Evolutionary conservation across 768 basidiomycete genomes (phyloP), one percentile per base, ranked within the genome.

Genomic region (Lactarius akahatsu): DNA sequence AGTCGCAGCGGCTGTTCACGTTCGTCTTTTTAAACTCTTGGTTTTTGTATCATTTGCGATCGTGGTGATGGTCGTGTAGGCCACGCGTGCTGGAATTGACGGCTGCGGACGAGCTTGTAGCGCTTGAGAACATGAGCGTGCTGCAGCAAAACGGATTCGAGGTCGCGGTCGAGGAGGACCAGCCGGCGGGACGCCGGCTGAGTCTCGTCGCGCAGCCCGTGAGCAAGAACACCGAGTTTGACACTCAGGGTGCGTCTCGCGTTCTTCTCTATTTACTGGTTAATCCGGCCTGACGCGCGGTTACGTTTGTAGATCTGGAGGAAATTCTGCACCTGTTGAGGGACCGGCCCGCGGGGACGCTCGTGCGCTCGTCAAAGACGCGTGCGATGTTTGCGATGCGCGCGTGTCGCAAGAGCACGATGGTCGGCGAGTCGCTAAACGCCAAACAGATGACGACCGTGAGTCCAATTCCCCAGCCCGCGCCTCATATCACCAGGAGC

Each of bases 331-430:
- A 96, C 70, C 78, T 96, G 16, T 81, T 99, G 78, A 86, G 85
- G 43, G 91, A 96, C 72, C 81, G 83, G 9, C 88, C 94, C 0
- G 76, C 81, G 0, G 91, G 92, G 2, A 86, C 89, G 72, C 91
- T 94, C 85, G 92, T 97, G 0, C 83, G 97, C 26, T 97, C 94
- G 73, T 90, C 90, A 18, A 98, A 98, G 76, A 94, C 92, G 18
- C 84, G 95, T 18, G 82, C 88, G 5, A 98, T 99, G 96, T 98
- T 99, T 73, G 97, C 97, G 0, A 92, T 89, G 84, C 85, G 96
- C 41, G 97, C 97, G 0, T 99, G 97, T 77, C 76, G 96, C 69
- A 95, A 92, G 79, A 98, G 95, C 76, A 88, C 97, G 50, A 99
- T 98, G 97, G 82, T 98, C 54, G 96, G 97, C 4, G 92, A 86